Base-by-base conservation (phyloP, 2,329 filamentous ascomycete genomes). In the Colletotrichum lentis region DNA sequence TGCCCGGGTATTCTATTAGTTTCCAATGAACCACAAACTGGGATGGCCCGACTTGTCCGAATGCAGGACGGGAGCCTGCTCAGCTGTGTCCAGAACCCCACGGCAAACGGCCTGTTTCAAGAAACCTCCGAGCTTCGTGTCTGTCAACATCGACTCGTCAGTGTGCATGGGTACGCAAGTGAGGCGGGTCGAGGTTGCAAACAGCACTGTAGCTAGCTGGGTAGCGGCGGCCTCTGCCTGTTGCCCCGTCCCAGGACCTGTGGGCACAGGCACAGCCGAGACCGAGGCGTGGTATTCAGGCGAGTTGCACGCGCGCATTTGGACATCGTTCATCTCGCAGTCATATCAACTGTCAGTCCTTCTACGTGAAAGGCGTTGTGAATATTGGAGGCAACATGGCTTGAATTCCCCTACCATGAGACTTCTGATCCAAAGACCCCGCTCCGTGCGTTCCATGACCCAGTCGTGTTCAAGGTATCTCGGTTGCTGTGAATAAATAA, bases 401-500 rank as follows among this genome's bases (percentile, higher is more conserved):
- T 66, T 66, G 50, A 24, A 69, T 61, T 69, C 55, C 43, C 50
- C 62, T 69, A n/a, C 65, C 20, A 24, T 20, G 50, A 66, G 49
- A 66, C 62, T 65, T 62, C 37, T 47, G 35, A 22, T 60, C 43
- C 50, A 31, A 65, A 60, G 43, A 55, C 37, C 39, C 46, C 62
- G 43, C 31, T 60, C 44, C 49, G 14, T 50, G 27, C 50, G 44
- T 57, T 56, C 55, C 55, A 65, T 56, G 50, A 52, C 27, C 66
- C 44, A 52, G 56, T 52, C 56, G 62, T 61, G 50, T 61, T 65
- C 44, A 69, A 31, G 66, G 66, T 69, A 69, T 69, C 66, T 69
- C 55, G 56, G 55, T 69, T 69, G 66, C 56, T 66, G 66, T 18
- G 50, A 54, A 64, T 60, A 35, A 54, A 27, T 14, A 50, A 50